These are phyloP conservation scores for Spizellomyces punctatus DNA, from an alignment of 192 early-diverging fungal species.

Conservation along the genomic window DNA sequence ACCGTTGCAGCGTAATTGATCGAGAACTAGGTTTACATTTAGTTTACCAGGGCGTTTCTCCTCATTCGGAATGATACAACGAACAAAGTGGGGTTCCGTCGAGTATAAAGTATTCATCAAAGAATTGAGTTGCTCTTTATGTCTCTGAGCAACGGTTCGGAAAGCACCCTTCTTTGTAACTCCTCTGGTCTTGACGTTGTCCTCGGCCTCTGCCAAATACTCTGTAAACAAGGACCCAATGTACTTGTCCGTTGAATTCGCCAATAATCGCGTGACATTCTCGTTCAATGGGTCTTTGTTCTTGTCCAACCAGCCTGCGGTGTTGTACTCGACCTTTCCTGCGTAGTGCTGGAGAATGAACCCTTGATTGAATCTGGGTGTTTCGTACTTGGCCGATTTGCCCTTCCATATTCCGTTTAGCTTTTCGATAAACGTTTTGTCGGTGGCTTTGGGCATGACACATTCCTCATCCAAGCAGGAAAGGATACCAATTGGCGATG, in stretches of 20 bases:
- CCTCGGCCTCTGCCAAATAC: constrained; percentile 66
- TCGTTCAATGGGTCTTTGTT: constrained; percentile 99
- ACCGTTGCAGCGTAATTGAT: constrained; percentile 95
- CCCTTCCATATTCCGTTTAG: constrained; percentile 86
- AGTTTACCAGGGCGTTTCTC: constrained; percentile 87
- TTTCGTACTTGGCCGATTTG: constrained; percentile 85
- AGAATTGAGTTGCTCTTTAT: constrained; percentile 89
- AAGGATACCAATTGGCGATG: constrained; percentile 94
- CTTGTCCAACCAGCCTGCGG: constrained; percentile 93
- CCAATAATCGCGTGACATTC: constrained; percentile 84
- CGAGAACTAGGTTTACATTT: constrained; percentile 81
- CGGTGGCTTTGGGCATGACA: constrained; percentile 94
- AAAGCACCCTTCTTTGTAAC: constrained; percentile 83
- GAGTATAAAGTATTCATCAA: constrained; percentile 90
- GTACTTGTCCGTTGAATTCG: constrained; percentile 78
- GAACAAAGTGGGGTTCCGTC: constrained; percentile 96
- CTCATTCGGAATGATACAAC: constrained; percentile 95
- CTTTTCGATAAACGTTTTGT: constrained; percentile 94
- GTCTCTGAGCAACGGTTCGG: constrained; percentile 90
- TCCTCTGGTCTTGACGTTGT: constrained; percentile 35
- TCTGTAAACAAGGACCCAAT: constrained; percentile 83
- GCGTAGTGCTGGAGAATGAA: constrained; percentile 96
- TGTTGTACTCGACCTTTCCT: constrained; percentile 91
- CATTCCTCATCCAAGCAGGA: constrained; percentile 98
- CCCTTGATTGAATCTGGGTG: constrained; percentile 80